Evolutionary conservation across 345 rosid species (phyloP), one percentile per base, ranked within the genome.

Genomic region (Hypericum androsaemum): DNA sequence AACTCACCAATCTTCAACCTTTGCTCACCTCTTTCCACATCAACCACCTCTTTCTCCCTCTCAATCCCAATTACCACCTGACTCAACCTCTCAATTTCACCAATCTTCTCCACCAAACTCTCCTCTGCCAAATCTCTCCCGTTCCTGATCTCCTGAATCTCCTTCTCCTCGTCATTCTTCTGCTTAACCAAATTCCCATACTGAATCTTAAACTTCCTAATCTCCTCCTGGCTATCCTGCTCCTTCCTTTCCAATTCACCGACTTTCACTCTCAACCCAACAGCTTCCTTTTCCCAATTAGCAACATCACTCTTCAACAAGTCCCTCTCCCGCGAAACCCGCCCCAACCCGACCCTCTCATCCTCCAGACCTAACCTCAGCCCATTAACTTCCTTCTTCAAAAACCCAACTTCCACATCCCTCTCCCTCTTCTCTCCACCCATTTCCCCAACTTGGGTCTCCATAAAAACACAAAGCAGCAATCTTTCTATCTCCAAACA

Each of bases 261-360:
- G 63, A 78, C 55, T 38, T 50, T 68, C 48, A 48, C 68, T 52
- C 58, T 73, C 69, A 86, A 62, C 42, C 39, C 46, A 43, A 22
- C 36, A 12, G 46, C 62, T 52, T 74, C 80, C 59, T 57, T 54
- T 39, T 51, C 47, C 75, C 64, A 64, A 14, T 49, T 17, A 42
- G 62, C 65, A 35, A 73, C 37, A 36, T 64, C 71, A 28, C 9
- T 47, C 72, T 47, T 71, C 7, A 77, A 50, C 12, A 43, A 36
- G 42, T 81, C 89, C 60, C 70, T 78, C 71, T 85, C 94, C 8
- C 9, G 17, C 41, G 43, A 56, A 32, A 74, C 76, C 58, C 28
- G 53, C 5, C 58, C 50, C 53, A 68, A 17, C 5, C 47, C 52
- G 8, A 49, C 61, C 32, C 66, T 77, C 63, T 75, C 78, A 8